Conservation (phyloP, 2,329 filamentous ascomycete genomes). For the Xylaria polymorpha region DNA sequence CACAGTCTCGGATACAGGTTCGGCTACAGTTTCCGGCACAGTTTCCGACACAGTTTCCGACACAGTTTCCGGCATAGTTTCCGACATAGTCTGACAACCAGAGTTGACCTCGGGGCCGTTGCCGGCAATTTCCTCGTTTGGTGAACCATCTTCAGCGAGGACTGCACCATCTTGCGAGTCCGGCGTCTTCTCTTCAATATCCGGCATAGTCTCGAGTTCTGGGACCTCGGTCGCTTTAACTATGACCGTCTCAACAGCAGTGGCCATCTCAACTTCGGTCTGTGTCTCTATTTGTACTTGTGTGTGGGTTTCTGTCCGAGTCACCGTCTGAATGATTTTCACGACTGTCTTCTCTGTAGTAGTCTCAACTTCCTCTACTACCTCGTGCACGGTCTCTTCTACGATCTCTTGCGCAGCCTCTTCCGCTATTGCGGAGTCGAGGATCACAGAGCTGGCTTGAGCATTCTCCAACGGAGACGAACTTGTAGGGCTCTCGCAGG, state of each 20-base stretch:
- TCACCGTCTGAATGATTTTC: slow-evolving; percentile 41
- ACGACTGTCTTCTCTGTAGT: slow-evolving; percentile 39
- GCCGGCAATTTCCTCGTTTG: neutral
- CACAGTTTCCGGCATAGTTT: neutral
- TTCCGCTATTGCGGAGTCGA: neutral
- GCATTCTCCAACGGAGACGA: neutral
- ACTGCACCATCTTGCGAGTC: slow-evolving; percentile 10
- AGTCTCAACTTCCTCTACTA: slow-evolving; percentile 36
- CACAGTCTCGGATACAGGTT: neutral
- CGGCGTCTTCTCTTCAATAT: neutral
- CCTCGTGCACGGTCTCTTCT: slow-evolving; percentile 21
- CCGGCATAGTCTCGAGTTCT: neutral
- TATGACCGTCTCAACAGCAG: slow-evolving; percentile 47
- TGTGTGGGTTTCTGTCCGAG: slow-evolving; percentile 46
- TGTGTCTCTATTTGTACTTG: slow-evolving; percentile 48
- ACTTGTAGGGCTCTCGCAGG: slow-evolving; percentile 35
- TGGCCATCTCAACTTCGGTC: slow-evolving; percentile 48
- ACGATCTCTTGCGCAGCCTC: neutral
- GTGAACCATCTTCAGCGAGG: neutral
- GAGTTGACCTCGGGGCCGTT: neutral
- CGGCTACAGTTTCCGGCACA: neutral
- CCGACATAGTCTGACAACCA: neutral
- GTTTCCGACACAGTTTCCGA: neutral
- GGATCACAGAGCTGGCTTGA: neutral
- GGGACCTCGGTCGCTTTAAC: slow-evolving; percentile 33